Percentiles rank a stretch among this genome's conserved stretches.
Evolutionary conservation across 164 flowering plant species (phyloP).

Genomic region (Vitis riparia): DNA sequence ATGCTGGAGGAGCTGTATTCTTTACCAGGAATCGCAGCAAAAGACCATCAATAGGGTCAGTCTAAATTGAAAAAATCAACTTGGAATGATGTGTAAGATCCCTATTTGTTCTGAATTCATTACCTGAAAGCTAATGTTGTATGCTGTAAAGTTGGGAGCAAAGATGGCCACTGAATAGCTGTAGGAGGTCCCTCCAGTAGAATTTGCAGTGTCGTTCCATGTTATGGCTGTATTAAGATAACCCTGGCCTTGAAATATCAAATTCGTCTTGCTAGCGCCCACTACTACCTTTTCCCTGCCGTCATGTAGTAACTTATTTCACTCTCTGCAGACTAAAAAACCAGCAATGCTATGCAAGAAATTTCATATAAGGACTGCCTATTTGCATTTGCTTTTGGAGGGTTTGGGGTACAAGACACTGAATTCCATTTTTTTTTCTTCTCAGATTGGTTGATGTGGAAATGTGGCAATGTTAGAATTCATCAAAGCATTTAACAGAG

Average conservation of each 20-base stretch:
- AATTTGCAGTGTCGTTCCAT: constrained; percentile 90
- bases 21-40: constrained; percentile 14
- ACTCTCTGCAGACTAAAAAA: too few relatives aligned
- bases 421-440: too few relatives aligned
- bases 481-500: neutral
- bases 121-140: constrained; percentile 83
- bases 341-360: too few relatives aligned
- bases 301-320: neutral
- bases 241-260: constrained; percentile 73
- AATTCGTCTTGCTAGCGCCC: constrained; percentile 54
- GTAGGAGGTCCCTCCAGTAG: constrained; percentile 67
- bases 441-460: too few relatives aligned
- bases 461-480: too few relatives aligned
- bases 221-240: constrained; percentile 52
- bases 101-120: neutral
- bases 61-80: too few relatives aligned
- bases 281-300: constrained; percentile 82
- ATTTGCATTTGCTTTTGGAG: too few relatives aligned
- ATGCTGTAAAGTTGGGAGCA: constrained; percentile 65
- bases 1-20: constrained; percentile 75
- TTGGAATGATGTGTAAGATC: too few relatives aligned
- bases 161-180: constrained; percentile 61
- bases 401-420: too few relatives aligned
- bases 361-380: too few relatives aligned
- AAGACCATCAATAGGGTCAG: too few relatives aligned